These are phyloP conservation scores for Tarenaya hassleriana DNA, from an alignment of 345 rosid species.

Conservation along the genomic window DNA sequence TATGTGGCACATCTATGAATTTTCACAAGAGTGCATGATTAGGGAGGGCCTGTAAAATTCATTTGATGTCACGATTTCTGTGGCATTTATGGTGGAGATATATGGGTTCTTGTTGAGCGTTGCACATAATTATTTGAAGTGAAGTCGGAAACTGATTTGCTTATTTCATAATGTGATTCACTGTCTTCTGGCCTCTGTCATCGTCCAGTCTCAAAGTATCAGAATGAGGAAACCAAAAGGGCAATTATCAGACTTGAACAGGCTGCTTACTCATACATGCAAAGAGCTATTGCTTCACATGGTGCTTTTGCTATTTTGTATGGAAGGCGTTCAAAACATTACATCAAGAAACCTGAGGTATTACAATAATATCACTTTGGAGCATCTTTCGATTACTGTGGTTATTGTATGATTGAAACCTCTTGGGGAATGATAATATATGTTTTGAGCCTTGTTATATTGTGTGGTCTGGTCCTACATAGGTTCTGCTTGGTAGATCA, in stretches of 20 bases:
- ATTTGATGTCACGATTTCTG: background rate
- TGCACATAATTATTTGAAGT: background rate
- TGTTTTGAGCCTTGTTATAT: background rate
- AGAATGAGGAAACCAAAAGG: constrained; percentile 48
- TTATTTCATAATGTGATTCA: background rate
- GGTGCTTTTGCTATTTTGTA: constrained; percentile 67
- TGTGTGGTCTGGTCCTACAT: constrained; percentile 16
- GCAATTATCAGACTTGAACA: constrained; percentile 70
- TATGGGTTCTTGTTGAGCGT: constrained; percentile 9
- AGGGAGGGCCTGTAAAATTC: background rate
- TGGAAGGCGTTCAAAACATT: constrained; percentile 71
- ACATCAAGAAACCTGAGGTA: constrained; percentile 78
- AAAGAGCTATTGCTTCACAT: constrained; percentile 63
- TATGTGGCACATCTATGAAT: constrained; percentile 6
- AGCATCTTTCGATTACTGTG: background rate
- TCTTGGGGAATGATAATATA: constrained; percentile 7
- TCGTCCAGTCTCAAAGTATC: constrained; percentile 68
- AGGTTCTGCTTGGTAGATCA: constrained; percentile 89
- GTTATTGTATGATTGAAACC: constrained; percentile 5
- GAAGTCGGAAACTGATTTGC: constrained; percentile 1
- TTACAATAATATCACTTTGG: constrained; percentile 1
- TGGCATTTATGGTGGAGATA: constrained; percentile 2
- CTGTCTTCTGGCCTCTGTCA: constrained; percentile 3
- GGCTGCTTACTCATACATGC: constrained; percentile 62
- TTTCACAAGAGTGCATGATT: background rate